Conservation (phyloP, 768 basidiomycete genomes). For the Lenzites betulinus region DNA sequence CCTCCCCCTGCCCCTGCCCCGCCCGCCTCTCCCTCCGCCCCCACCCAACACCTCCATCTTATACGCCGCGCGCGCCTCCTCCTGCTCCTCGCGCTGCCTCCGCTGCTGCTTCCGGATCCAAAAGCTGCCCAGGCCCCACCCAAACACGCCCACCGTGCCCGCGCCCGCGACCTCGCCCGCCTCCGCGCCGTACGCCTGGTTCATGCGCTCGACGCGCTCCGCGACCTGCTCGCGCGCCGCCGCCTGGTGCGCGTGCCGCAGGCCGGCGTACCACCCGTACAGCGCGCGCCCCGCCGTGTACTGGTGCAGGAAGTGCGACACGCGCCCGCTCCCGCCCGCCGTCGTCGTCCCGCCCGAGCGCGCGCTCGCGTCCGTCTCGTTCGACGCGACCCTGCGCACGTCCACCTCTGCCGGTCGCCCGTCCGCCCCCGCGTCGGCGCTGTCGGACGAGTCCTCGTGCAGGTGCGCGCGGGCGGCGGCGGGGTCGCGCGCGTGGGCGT, state of each 20-base stretch:
- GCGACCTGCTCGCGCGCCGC: slow-evolving; percentile 73
- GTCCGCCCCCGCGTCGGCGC: neutral
- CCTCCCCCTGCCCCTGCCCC: neutral
- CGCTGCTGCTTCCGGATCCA: slow-evolving; percentile 46
- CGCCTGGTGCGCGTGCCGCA: slow-evolving; percentile 69
- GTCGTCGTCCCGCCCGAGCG: neutral
- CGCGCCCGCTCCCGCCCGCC: slow-evolving; percentile 4
- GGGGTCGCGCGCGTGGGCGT: neutral
- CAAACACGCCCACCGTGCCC: slow-evolving; percentile 33
- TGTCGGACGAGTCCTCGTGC: slow-evolving; percentile 17
- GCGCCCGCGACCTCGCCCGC: slow-evolving; percentile 20
- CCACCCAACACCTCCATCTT: slow-evolving; percentile 13
- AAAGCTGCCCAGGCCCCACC: slow-evolving; percentile 79
- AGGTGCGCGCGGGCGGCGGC: neutral
- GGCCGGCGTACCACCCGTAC: slow-evolving; percentile 55
- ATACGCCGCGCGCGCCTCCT: slow-evolving; percentile 25
- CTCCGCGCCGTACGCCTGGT: slow-evolving; percentile 54
- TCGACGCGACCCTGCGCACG: neutral
- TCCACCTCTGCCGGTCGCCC: slow-evolving; percentile 2
- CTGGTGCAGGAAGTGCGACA: slow-evolving; percentile 15
- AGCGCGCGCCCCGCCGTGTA: slow-evolving; percentile 33
- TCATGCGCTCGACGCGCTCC: slow-evolving; percentile 65
- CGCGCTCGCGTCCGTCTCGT: neutral
- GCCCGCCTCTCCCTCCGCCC: neutral
- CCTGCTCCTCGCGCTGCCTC: slow-evolving; percentile 30